phyloP scores from a whole-genome alignment of 495 filamentous ascomycete species.

The Glonium stellatum region DNA sequence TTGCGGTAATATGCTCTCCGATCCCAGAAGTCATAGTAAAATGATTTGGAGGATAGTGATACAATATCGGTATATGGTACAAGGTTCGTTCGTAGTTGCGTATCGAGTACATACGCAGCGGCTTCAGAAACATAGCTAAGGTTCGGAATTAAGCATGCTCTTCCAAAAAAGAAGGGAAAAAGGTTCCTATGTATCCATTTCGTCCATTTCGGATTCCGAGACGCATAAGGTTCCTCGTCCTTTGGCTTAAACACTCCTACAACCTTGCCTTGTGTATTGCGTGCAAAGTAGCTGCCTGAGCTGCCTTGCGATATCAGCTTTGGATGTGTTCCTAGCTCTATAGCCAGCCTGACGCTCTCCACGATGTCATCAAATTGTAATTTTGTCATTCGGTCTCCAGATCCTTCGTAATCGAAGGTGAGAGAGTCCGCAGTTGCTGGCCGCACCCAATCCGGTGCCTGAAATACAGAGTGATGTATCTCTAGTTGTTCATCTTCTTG shows the following conservation, averaged over 20 bases:
- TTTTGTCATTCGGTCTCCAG: conserved; percentile 57
- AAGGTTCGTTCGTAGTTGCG: conserved; percentile 78
- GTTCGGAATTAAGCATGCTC: conserved; percentile 95
- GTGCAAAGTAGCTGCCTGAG: conserved; percentile 95
- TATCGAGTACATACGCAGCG: conserved; percentile 90
- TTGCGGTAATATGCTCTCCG: conserved; percentile 80
- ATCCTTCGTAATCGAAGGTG: conserved; percentile 45
- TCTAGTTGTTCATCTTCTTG: conserved; percentile 81
- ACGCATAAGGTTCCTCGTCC: conserved; percentile 91
- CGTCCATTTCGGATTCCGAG: conserved; percentile 41
- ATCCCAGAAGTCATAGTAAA: conserved; percentile 97
- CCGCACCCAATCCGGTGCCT: conserved; percentile 74
- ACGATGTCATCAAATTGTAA: conserved; percentile 79
- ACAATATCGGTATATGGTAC: conserved; percentile 97
- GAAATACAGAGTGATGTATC: conserved; percentile 96
- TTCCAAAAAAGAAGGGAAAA: conserved; percentile 94
- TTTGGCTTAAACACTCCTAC: conserved; percentile 99
- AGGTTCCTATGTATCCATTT: conserved; percentile 49
- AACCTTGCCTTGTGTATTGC: conserved; percentile 83
- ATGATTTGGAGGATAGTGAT: conserved; percentile 88
- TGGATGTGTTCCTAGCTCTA: conserved; percentile 86
- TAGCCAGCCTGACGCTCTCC: conserved; percentile 83
- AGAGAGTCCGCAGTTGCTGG: conserved; percentile 71
- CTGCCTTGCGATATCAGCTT: conserved; percentile 94
- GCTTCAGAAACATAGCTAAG: conserved; percentile 99